Percentiles rank a stretch among this genome's conserved stretches.
phyloP scores from a whole-genome alignment of 2,329 filamentous ascomycete genomes.

The Trichoderma sp. region DNA sequence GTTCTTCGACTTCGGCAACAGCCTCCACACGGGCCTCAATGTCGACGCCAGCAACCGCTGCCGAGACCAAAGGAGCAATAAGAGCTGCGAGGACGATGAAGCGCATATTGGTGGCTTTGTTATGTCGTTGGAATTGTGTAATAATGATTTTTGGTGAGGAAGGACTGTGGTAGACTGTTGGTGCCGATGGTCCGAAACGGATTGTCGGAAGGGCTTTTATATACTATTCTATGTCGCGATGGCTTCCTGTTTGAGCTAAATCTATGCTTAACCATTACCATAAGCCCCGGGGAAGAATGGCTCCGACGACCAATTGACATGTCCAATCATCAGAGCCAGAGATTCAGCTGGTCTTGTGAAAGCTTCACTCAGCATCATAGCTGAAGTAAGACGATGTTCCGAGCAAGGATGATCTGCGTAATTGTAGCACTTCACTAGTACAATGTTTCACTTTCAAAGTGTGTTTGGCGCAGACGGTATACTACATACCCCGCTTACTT shows the following conservation, averaged over 20 bases:
- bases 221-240: not conserved
- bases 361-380: not conserved
- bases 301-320: not conserved
- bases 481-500: not conserved
- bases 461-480: not conserved
- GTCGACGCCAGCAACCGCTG: conserved; percentile 4
- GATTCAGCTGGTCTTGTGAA: not conserved
- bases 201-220: not conserved
- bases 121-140: not conserved
- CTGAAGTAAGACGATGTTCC: not conserved
- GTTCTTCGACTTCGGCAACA: not conserved
- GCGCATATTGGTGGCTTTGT: not conserved
- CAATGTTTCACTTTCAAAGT: not conserved
- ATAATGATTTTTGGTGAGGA: not conserved
- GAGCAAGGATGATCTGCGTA: not conserved
- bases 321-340: not conserved
- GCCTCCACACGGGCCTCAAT: conserved; percentile 4
- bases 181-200: not conserved
- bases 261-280: not conserved
- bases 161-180: not conserved
- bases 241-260: not conserved
- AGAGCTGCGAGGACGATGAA: conserved; percentile 5
- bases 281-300: not conserved
- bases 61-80: not conserved
- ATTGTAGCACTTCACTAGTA: not conserved